These are phyloP conservation scores for Venturia pyrina DNA, from an alignment of 2,329 filamentous ascomycete species.

Conservation along the genomic window DNA sequence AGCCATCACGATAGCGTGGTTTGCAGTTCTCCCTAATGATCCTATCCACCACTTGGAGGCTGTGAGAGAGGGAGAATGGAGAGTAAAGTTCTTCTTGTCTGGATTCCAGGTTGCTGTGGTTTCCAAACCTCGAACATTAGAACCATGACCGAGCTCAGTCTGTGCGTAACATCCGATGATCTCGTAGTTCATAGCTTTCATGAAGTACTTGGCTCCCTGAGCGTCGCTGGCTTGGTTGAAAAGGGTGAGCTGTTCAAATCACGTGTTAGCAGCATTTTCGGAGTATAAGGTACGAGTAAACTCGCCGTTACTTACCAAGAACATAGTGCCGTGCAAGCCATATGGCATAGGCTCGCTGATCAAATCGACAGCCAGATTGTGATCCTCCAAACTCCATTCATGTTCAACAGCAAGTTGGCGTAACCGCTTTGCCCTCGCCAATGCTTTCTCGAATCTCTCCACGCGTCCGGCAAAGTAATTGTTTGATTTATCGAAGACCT, in stretches of 20 bases:
- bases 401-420: constrained; percentile 56
- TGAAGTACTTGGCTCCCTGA: constrained; percentile 63
- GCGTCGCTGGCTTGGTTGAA: constrained; percentile 62
- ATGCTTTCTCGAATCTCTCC: constrained; percentile 57
- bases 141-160: constrained; percentile 70
- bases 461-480: constrained; percentile 65
- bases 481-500: constrained; percentile 67
- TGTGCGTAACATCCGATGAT: constrained; percentile 73
- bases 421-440: constrained; percentile 61
- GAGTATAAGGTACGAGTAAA: background rate
- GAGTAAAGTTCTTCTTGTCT: constrained; percentile 61
- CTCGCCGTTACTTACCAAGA: constrained; percentile 36
- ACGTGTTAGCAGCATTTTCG: constrained; percentile 12
- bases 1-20: constrained; percentile 70
- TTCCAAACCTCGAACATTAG: constrained; percentile 63
- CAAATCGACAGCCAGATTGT: constrained; percentile 53
- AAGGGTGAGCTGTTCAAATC: constrained; percentile 46
- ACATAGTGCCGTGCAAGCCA: constrained; percentile 62
- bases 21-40: constrained; percentile 64
- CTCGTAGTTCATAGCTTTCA: constrained; percentile 58
- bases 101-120: constrained; percentile 66
- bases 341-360: constrained; percentile 67
- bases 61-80: constrained; percentile 65
- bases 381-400: constrained; percentile 58
- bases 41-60: constrained; percentile 82